Evolutionary conservation across 2,329 filamentous ascomycete genomes (phyloP).

Genomic region (Monilinia fructicola): DNA sequence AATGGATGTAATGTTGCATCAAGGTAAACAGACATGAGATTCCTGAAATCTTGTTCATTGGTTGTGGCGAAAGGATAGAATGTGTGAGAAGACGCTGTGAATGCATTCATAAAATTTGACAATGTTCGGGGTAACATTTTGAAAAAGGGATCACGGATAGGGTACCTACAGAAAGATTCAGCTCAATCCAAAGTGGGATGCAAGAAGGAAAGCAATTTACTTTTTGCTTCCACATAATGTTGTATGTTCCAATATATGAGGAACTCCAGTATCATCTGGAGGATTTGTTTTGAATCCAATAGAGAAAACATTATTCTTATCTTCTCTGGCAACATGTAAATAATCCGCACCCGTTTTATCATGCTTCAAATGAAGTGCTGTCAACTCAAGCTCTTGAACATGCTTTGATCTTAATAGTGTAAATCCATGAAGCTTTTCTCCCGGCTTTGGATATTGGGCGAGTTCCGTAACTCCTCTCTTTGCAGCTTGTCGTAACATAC

Average conservation of each 20-base stretch:
- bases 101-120: constrained; percentile 99
- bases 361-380: constrained; percentile 85
- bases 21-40: constrained; percentile 93
- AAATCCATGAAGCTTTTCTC: constrained; percentile 90
- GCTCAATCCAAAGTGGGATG: constrained; percentile 27
- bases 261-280: constrained; percentile 91
- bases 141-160: constrained; percentile 98
- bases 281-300: constrained; percentile 99
- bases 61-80: constrained; percentile 98
- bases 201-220: constrained; percentile 48
- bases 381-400: constrained; percentile 90
- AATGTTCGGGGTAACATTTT: constrained; percentile 98
- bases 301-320: constrained; percentile 99
- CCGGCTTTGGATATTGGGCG: constrained; percentile 71
- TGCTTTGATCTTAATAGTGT: constrained; percentile 86
- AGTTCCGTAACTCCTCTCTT: constrained; percentile 70
- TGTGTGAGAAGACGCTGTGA: constrained; percentile 93
- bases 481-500: constrained; percentile 52
- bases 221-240: constrained; percentile 94
- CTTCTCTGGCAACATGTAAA: constrained; percentile 89
- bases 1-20: constrained; percentile 91
- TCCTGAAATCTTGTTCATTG: constrained; percentile 91
- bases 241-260: constrained; percentile 96
- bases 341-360: constrained; percentile 96
- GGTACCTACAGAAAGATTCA: constrained; percentile 62